phyloP scores from a whole-genome alignment of 306 rosid species.

The Lotus japonicus region DNA sequence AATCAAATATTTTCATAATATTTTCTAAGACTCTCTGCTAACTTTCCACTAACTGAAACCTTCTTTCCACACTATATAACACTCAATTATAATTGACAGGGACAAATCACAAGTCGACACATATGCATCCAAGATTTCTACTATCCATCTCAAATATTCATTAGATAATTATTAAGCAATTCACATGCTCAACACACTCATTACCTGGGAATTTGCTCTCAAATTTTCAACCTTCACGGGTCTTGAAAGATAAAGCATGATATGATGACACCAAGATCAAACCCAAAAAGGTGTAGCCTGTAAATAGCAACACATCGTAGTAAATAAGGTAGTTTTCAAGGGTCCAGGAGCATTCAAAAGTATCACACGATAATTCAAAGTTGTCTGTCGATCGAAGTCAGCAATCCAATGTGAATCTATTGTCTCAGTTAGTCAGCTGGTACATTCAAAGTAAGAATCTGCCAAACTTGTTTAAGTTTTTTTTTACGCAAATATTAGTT shows the following conservation, averaged over 20 bases:
- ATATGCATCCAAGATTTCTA: background rate
- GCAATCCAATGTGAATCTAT: too few relatives aligned
- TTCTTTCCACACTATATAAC: background rate
- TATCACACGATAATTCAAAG: too few relatives aligned
- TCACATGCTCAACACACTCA: background rate
- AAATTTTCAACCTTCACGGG: background rate
- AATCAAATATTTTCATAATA: too few relatives aligned
- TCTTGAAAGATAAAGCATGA: constrained; percentile 12
- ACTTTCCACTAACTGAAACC: background rate
- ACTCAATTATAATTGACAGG: constrained; percentile 4
- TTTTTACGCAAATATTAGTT: too few relatives aligned
- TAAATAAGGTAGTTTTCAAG: too few relatives aligned
- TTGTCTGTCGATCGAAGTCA: too few relatives aligned
- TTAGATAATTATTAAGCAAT: background rate
- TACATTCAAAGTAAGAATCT: too few relatives aligned
- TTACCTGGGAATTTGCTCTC: constrained; percentile 4
- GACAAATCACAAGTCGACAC: constrained; percentile 3
- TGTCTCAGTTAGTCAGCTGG: too few relatives aligned
- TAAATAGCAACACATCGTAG: background rate
- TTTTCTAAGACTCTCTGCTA: too few relatives aligned
- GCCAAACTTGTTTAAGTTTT: too few relatives aligned
- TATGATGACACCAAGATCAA: background rate
- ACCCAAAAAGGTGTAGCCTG: background rate
- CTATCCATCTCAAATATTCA: background rate
- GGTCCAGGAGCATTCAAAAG: too few relatives aligned